Conservation (phyloP, 495 filamentous ascomycete genomes). For the Hypoxylon lienhwacheense region DNA sequence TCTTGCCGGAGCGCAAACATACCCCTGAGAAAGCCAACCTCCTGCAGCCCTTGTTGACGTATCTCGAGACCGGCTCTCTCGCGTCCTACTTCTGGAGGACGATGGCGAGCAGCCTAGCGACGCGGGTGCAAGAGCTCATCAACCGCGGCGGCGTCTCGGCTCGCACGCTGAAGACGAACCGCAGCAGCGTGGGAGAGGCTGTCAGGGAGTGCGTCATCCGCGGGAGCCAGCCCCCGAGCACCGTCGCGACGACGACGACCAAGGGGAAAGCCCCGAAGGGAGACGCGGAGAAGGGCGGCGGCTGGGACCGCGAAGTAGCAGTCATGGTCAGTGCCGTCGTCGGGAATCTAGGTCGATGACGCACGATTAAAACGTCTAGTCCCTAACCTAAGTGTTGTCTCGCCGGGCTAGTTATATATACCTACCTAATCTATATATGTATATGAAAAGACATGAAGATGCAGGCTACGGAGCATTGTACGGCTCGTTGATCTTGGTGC, state of each 20-base stretch:
- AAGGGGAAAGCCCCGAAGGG: conserved; percentile 44
- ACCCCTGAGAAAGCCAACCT: conserved; percentile 54
- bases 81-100: conserved; percentile 90
- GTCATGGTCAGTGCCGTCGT: conserved; percentile 87
- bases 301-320: conserved; percentile 90
- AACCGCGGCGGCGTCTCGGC: conserved; percentile 79
- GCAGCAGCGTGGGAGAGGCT: conserved; percentile 71
- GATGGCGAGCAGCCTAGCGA: conserved; percentile 74
- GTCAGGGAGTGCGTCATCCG: conserved; percentile 81
- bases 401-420: too few species aligned
- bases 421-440: too few species aligned
- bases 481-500: too few species aligned
- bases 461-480: too few species aligned
- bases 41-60: conserved; percentile 69
- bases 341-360: conserved; percentile 48
- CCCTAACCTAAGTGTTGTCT: not conserved
- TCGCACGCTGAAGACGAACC: conserved; percentile 74
- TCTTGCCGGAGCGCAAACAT: conserved; percentile 49
- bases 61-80: conserved; percentile 83
- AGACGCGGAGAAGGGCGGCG: conserved; percentile 47
- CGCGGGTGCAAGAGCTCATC: conserved; percentile 80
- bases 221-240: conserved; percentile 62
- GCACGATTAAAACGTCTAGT: not conserved
- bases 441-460: too few species aligned
- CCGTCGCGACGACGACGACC: conserved; percentile 41